Base-by-base conservation (phyloP, 129 eudicot genomes). In the sunflower (Helianthus annuus) region DNA sequence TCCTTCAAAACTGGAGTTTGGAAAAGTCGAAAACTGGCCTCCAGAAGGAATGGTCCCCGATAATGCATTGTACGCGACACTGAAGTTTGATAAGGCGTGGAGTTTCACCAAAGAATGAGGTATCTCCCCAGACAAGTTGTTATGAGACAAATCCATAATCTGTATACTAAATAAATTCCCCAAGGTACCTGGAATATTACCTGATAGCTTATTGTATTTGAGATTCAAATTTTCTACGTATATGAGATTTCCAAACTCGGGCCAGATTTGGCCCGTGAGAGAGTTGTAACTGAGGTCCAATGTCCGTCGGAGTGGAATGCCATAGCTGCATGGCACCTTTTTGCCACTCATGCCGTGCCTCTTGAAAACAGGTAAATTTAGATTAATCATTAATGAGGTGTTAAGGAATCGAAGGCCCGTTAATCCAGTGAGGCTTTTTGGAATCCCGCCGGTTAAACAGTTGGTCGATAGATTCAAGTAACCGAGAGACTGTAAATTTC, bases 401-500 rank as follows among this genome's bases (percentile, higher is more conserved):
- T 78, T 73, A n/a, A 72, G 79, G 49, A 13, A 61, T 4, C 13
- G 45, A 42, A 90, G 79, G 74, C 81, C 76, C 4, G 76, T 79
- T 44, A 87, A 71, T 24, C 9, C 65, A 19, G 97, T 85, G 46
- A 90, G 82, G 69, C 64, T 83, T 46, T 44, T 81, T 1, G 96
- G 94, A 61, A 87, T 81, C 44, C 46, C 76, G 24, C 96, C 96
- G 3, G 78, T 40, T 17, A 90, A 56, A 52, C 84, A 70, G 69
- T 90, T 90, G 79, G 85, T 85, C 3, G 97, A 90, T 69, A 90
- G 81, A 69, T 87, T 91, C 69, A 90, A 32, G 79, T 87, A 87
- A 62, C 87, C 72, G 3, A 90, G 81, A 68, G 73, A 87, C 44
- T 57, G 59, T n/a, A 87, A 74, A n/a, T 76, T 68, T 6, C 87